Evolutionary conservation across 2,329 filamentous ascomycete genomes (phyloP).

Genomic region (Delphinella strobiligena): DNA sequence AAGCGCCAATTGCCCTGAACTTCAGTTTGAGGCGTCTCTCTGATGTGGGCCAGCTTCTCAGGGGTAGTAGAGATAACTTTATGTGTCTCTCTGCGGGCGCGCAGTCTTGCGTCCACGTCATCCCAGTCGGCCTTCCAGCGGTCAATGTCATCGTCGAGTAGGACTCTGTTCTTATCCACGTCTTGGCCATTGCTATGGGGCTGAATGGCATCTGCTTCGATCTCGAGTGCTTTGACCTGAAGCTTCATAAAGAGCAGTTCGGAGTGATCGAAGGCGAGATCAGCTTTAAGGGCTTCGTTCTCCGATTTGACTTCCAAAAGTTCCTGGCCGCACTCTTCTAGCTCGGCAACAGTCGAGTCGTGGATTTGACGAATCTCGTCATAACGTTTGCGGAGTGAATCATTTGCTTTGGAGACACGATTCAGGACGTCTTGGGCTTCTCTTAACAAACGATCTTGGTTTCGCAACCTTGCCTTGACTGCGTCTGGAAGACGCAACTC

Average conservation of each 20-base stretch:
- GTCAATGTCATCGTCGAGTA: constrained; percentile 20
- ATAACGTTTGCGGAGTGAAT: constrained; percentile 20
- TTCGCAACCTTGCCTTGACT: not conserved
- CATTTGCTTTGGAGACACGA: constrained; percentile 17
- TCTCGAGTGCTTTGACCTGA: constrained; percentile 25
- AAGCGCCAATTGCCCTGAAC: constrained; percentile 10
- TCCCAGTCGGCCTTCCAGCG: constrained; percentile 24
- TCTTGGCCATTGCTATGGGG: too few relatives aligned
- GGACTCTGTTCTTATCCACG: constrained; percentile 11
- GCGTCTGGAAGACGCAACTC: not conserved
- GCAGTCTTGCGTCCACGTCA: constrained; percentile 21
- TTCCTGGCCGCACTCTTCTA: constrained; percentile 20
- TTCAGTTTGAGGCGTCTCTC: constrained; percentile 5
- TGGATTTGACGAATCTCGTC: constrained; percentile 21
- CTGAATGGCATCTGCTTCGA: constrained; percentile 16
- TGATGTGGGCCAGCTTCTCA: constrained; percentile 2
- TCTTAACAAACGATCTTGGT: constrained; percentile 11
- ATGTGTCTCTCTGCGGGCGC: constrained; percentile 18
- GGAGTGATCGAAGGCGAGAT: constrained; percentile 26
- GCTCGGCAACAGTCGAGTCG: constrained; percentile 16
- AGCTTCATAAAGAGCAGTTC: constrained; percentile 28
- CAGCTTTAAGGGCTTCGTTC: constrained; percentile 24
- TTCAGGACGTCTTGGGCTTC: constrained; percentile 20
- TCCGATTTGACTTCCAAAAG: constrained; percentile 21
- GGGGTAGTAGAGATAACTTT: constrained; percentile 13